These are phyloP conservation scores for Termitomyces sp. DNA, from an alignment of 768 basidiomycete genomes.

Conservation along the genomic window DNA sequence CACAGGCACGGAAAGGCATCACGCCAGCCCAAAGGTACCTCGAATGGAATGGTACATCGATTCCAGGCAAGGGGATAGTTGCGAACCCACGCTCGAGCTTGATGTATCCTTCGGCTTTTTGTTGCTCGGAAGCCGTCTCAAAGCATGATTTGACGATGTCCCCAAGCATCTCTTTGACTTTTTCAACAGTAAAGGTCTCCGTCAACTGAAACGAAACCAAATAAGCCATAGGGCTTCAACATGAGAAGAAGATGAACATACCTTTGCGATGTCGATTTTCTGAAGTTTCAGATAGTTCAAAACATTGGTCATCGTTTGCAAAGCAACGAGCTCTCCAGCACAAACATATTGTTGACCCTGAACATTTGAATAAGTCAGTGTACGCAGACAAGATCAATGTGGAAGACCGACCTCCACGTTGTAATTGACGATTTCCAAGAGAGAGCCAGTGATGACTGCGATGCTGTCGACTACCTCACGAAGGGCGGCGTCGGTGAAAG, in stretches of 20 bases:
- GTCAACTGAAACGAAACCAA: constrained; percentile 53
- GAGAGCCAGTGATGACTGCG: constrained; percentile 62
- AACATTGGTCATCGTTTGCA: constrained; percentile 93
- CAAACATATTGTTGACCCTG: constrained; percentile 99
- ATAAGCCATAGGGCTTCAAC: background rate
- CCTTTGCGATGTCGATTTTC: constrained; percentile 91
- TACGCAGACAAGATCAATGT: constrained; percentile 1
- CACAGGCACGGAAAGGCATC: constrained; percentile 94
- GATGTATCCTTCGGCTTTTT: constrained; percentile 82
- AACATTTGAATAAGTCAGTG: background rate
- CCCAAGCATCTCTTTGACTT: constrained; percentile 92
- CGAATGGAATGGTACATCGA: constrained; percentile 99
- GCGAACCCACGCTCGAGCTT: constrained; percentile 96
- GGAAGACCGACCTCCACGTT: constrained; percentile 69
- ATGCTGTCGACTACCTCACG: constrained; percentile 96
- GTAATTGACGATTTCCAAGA: constrained; percentile 98
- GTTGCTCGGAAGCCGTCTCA: constrained; percentile 69
- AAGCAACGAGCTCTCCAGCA: constrained; percentile 90
- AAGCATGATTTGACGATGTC: constrained; percentile 87
- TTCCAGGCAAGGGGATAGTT: constrained; percentile 91
- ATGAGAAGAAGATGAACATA: constrained; percentile 15
- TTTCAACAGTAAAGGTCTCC: constrained; percentile 82
- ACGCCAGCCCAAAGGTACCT: constrained; percentile 99
- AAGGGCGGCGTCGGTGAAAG: constrained; percentile 93
- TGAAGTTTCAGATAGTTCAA: constrained; percentile 95